Conservation (phyloP, 257 asterid species). For the Capsicum baccatum region DNA sequence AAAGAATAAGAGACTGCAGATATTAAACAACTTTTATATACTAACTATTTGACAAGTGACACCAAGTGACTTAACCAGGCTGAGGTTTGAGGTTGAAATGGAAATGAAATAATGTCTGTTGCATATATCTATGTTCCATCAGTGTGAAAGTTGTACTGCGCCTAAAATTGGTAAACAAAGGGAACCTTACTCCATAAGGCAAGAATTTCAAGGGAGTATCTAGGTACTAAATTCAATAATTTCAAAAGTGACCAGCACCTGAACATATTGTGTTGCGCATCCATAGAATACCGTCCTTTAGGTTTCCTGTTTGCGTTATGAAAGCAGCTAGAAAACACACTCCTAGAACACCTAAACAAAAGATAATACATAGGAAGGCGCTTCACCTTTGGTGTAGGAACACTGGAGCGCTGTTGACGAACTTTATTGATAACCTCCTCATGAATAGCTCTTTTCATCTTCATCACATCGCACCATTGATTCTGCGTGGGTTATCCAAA, state of each 20-base stretch:
- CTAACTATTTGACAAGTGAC: slow-evolving; percentile 8
- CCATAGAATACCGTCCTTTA: slow-evolving; percentile 14
- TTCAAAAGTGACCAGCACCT: neutral
- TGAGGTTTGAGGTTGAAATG: neutral
- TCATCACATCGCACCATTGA: slow-evolving; percentile 89
- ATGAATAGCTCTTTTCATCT: slow-evolving; percentile 82
- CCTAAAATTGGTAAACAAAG: slow-evolving; percentile 11
- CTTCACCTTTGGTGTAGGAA: slow-evolving; percentile 57
- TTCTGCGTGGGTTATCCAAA: slow-evolving; percentile 28
- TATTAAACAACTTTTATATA: neutral
- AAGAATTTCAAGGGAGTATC: slow-evolving; percentile 8
- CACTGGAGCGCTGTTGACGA: slow-evolving; percentile 60
- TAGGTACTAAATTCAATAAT: slow-evolving; percentile 8
- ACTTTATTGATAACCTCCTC: slow-evolving; percentile 90
- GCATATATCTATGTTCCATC: neutral
- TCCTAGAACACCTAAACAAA: neutral
- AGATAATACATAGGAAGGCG: slow-evolving; percentile 12
- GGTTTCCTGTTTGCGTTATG: slow-evolving; percentile 7
- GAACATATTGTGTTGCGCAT: neutral
- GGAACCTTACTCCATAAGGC: slow-evolving; percentile 11
- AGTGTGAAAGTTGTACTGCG: neutral
- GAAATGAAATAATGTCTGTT: neutral
- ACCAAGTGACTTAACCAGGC: slow-evolving; percentile 14
- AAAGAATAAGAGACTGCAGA: neutral
- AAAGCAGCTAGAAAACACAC: neutral